These are phyloP conservation scores for Dipteronia dyeriana DNA, from an alignment of 345 rosid species.

Conservation along the genomic window DNA sequence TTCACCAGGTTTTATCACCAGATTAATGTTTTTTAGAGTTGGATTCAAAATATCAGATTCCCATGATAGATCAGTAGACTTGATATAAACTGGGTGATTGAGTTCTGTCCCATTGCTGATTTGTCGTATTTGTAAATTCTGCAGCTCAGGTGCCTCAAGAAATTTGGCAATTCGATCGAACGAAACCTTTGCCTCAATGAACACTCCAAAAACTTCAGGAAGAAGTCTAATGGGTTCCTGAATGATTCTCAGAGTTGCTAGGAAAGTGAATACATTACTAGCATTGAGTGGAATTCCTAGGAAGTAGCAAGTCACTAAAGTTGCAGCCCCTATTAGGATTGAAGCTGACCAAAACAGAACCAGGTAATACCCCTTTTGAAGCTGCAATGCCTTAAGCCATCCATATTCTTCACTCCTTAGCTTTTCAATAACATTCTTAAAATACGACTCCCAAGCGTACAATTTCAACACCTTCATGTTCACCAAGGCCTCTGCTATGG, in stretches of 20 bases:
- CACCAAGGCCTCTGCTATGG: slow-evolving; percentile 36
- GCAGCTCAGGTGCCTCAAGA: slow-evolving; percentile 48
- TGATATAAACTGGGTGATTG: slow-evolving; percentile 30
- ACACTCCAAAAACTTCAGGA: slow-evolving; percentile 42
- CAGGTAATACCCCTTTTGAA: slow-evolving; percentile 35
- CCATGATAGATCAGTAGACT: slow-evolving; percentile 47
- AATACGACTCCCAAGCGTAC: slow-evolving; percentile 61
- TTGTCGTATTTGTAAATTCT: slow-evolving; percentile 28
- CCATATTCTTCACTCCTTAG: slow-evolving; percentile 48
- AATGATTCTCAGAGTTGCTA: slow-evolving; percentile 43
- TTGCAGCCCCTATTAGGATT: slow-evolving; percentile 32
- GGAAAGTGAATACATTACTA: slow-evolving; percentile 49
- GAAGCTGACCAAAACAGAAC: slow-evolving; percentile 50
- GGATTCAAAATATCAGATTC: slow-evolving; percentile 29
- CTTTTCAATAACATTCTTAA: slow-evolving; percentile 39
- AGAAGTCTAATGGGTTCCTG: slow-evolving; percentile 50
- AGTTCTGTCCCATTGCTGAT: slow-evolving; percentile 9
- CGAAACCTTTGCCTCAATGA: slow-evolving; percentile 57
- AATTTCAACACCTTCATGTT: slow-evolving; percentile 60
- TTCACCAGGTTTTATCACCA: slow-evolving; percentile 36
- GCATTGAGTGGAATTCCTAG: slow-evolving; percentile 44
- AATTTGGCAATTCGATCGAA: slow-evolving; percentile 39
- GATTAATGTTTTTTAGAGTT: slow-evolving; percentile 34
- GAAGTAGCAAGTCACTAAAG: slow-evolving; percentile 53
- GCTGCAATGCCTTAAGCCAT: slow-evolving; percentile 20